Evolutionary conservation across 306 rosid genomes (phyloP).

Genomic region (Rubus parviflorus): DNA sequence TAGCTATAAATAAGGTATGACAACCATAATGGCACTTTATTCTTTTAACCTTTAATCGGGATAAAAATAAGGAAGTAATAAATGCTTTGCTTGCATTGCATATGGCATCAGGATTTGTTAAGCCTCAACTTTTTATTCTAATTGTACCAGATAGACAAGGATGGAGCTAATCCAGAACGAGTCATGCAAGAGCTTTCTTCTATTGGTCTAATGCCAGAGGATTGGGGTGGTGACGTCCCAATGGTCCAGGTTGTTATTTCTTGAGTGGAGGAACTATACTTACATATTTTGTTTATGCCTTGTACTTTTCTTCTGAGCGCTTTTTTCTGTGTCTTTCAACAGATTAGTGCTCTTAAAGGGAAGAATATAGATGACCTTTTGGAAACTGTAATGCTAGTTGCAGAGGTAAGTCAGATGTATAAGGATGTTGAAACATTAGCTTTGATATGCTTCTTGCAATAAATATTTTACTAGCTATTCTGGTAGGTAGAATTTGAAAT

Average conservation of each 20-base stretch:
- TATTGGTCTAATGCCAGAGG: slow-evolving; percentile 94
- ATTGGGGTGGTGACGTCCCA: slow-evolving; percentile 94
- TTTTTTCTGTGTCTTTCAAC: slow-evolving; percentile 29
- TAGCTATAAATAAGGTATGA: slow-evolving; percentile 92
- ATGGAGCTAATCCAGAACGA: slow-evolving; percentile 92
- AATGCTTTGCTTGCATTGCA: slow-evolving; percentile 23
- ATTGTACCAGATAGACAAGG: slow-evolving; percentile 80
- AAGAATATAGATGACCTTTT: slow-evolving; percentile 76
- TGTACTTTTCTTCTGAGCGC: slow-evolving; percentile 14
- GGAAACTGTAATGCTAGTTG: slow-evolving; percentile 95
- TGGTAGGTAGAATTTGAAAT: not conserved
- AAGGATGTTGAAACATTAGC: not conserved
- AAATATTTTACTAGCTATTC: not conserved
- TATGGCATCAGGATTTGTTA: slow-evolving; percentile 31
- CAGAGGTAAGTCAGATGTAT: slow-evolving; percentile 68
- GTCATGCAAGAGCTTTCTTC: slow-evolving; percentile 98
- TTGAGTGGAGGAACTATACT: slow-evolving; percentile 12
- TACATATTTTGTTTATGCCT: slow-evolving; percentile 24
- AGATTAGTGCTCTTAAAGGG: slow-evolving; percentile 98
- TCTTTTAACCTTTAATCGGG: slow-evolving; percentile 3
- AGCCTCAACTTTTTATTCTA: slow-evolving; percentile 12
- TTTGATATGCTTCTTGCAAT: slow-evolving; percentile 1
- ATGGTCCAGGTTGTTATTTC: slow-evolving; percentile 85
- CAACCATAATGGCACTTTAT: slow-evolving; percentile 15
- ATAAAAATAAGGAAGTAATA: slow-evolving; percentile 13